Conservation (phyloP, 2,329 filamentous ascomycete genomes). For the Fusarium austroafricanum region DNA sequence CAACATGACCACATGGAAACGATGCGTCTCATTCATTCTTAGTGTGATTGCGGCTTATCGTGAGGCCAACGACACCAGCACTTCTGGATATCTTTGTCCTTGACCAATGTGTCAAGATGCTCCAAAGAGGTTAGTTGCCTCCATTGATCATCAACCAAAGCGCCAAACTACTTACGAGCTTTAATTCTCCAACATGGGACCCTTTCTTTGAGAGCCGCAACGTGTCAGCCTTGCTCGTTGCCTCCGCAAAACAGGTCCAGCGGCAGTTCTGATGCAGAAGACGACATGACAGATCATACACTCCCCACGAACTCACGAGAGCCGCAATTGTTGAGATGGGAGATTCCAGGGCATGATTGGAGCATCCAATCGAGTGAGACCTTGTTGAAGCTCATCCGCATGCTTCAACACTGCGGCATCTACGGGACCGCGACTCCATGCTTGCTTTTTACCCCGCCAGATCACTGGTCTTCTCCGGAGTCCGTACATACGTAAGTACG, state of each 20-base stretch:
- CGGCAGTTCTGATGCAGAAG: conserved; percentile 15
- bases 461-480: conserved; percentile 27
- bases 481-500: conserved; percentile 12
- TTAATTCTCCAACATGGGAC: conserved; percentile 1
- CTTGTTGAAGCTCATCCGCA: conserved; percentile 6
- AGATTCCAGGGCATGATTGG: conserved; percentile 4
- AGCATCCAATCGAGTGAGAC: conserved; percentile 7
- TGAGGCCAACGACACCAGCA: not conserved
- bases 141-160: not conserved
- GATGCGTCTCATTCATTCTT: conserved; percentile 5
- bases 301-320: conserved; percentile 33
- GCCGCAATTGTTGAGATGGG: conserved; percentile 41
- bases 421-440: conserved; percentile 36
- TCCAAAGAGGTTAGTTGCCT: not conserved
- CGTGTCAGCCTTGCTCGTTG: conserved; percentile 13
- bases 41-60: not conserved
- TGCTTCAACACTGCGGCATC: conserved; percentile 14
- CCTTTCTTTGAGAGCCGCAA: conserved; percentile 8
- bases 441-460: conserved; percentile 36
- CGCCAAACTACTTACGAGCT: not conserved
- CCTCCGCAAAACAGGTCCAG: not conserved
- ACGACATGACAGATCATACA: conserved; percentile 26
- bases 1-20: conserved; percentile 6
- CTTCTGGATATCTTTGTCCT: conserved; percentile 1
- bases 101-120: not conserved